These are phyloP conservation scores for Lycium barbarum DNA, from an alignment of 257 asterid species.

Conservation along the genomic window DNA sequence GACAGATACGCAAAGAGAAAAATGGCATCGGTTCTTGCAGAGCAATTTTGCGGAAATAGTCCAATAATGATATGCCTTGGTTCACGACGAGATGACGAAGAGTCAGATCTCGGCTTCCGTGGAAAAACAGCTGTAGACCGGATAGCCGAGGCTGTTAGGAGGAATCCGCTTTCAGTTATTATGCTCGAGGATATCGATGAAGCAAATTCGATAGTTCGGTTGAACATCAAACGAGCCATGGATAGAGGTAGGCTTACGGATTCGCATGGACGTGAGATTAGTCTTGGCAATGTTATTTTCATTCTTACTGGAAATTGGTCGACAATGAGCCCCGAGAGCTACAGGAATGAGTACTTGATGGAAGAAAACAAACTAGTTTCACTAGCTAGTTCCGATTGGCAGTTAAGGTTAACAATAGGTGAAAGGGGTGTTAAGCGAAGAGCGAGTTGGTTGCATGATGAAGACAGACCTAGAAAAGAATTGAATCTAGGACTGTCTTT, in stretches of 20 bases:
- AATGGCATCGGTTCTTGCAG: conserved; percentile 78
- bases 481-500: conserved; percentile 53
- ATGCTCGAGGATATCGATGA: conserved; percentile 86
- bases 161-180: conserved; percentile 78
- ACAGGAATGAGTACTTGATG: conserved; percentile 41
- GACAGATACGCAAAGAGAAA: conserved; percentile 82
- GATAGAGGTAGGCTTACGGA: conserved; percentile 79
- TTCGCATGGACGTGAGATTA: conserved; percentile 86
- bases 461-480: conserved; percentile 56
- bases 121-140: conserved; percentile 86
- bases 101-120: conserved; percentile 52
- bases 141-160: conserved; percentile 73
- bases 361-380: conserved; percentile 58
- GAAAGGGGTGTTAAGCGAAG: conserved; percentile 64
- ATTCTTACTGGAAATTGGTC: conserved; percentile 90
- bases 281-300: conserved; percentile 81
- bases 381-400: conserved; percentile 60
- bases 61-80: conserved; percentile 68
- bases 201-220: conserved; percentile 64
- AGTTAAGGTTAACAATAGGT: conserved; percentile 57
- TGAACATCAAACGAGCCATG: conserved; percentile 66
- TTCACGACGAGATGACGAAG: conserved; percentile 55
- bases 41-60: conserved; percentile 65
- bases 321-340: conserved; percentile 41
- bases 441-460: conserved; percentile 56